These are phyloP conservation scores for Kluyveromyces siamensis DNA, from an alignment of 805 yeast species.

Conservation along the genomic window DNA sequence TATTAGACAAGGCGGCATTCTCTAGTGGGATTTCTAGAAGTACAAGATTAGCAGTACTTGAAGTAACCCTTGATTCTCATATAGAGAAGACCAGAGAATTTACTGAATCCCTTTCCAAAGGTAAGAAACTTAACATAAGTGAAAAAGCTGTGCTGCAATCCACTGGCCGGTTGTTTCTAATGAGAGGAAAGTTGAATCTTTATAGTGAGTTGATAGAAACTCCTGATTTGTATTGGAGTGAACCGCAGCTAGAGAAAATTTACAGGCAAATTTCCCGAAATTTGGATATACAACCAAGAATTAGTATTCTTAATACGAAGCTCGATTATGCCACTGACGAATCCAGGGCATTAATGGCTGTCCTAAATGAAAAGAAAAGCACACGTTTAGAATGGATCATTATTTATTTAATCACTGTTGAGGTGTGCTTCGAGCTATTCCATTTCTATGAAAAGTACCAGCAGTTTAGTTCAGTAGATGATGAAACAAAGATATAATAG, in stretches of 20 bases:
- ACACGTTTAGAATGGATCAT: slow-evolving; percentile 83
- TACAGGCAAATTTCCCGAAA: slow-evolving; percentile 62
- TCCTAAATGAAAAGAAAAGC: slow-evolving; percentile 67
- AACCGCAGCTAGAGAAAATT: slow-evolving; percentile 71
- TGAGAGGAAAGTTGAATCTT: slow-evolving; percentile 75
- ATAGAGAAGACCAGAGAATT: slow-evolving; percentile 53
- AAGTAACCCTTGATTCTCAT: slow-evolving; percentile 60
- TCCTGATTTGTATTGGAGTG: slow-evolving; percentile 91
- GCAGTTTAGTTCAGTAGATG: background rate
- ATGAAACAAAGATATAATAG: background rate
- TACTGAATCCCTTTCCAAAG: slow-evolving; percentile 59
- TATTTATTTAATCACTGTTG: slow-evolving; percentile 72
- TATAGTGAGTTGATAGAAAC: slow-evolving; percentile 86
- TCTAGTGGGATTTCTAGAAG: slow-evolving; percentile 82
- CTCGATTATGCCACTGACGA: slow-evolving; percentile 89
- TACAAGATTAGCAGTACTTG: slow-evolving; percentile 75
- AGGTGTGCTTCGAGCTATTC: slow-evolving; percentile 70
- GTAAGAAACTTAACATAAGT: slow-evolving; percentile 41
- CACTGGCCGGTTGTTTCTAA: slow-evolving; percentile 65
- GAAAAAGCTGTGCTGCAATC: slow-evolving; percentile 56
- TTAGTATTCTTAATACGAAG: slow-evolving; percentile 71
- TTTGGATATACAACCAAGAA: slow-evolving; percentile 70
- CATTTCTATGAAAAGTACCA: slow-evolving; percentile 56
- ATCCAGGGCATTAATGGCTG: slow-evolving; percentile 64
- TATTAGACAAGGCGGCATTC: slow-evolving; percentile 79